Evolutionary conservation across 164 flowering plant genomes (phyloP), one percentile per base, ranked within the genome.

Genomic region (Sextonia rubra): DNA sequence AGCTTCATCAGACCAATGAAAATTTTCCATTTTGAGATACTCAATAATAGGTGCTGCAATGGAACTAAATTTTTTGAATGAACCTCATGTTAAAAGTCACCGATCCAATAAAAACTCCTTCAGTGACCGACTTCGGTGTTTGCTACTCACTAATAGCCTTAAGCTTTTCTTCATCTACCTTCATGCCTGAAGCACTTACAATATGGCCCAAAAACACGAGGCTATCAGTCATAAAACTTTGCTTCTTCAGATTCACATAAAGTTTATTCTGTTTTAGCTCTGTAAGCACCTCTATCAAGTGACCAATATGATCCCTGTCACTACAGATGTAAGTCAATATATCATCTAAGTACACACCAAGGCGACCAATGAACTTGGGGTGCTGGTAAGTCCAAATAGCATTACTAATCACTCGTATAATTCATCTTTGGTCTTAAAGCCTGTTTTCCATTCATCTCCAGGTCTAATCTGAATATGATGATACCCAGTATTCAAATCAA

Each of bases 341-440:
- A 23, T 71, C 44, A 27, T 71, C 37, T 11, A 47, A 71, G 18
- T 71, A 64, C 1, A 61, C 27, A 3, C 9, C 60, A 7, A 47
- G 48, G 7, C 22, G 20, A 2, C 56, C 64, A 70, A 20, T 60
- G 32, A 71, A 37, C 26, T 71, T 1, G 30, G 73, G 11, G 73
- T n/a, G 60, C 60, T 71, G 2, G 30, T 18, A 32, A 67, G 20
- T 4, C 62, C 23, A n/a, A 58, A 58, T 2, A 20, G 20, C 62
- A 58, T 58, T 4, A 58, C 23, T 58, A 67, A 37, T 24, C 69
- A 67, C 24, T 67, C 56, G 20, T 67, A 67, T 15, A 67, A 52
- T n/a, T n/a, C n/a, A 9, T 52, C 69, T 20, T 67, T 67, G 14
- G 69, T 44, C 24, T 67, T 67, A 24, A 67, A 67, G 24, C 52